A percentile compares a stretch with the other conserved stretches of the same genome.
Conservation (phyloP, 1,284 basidiomycete genomes). For the Tremellales sp. region DNA sequence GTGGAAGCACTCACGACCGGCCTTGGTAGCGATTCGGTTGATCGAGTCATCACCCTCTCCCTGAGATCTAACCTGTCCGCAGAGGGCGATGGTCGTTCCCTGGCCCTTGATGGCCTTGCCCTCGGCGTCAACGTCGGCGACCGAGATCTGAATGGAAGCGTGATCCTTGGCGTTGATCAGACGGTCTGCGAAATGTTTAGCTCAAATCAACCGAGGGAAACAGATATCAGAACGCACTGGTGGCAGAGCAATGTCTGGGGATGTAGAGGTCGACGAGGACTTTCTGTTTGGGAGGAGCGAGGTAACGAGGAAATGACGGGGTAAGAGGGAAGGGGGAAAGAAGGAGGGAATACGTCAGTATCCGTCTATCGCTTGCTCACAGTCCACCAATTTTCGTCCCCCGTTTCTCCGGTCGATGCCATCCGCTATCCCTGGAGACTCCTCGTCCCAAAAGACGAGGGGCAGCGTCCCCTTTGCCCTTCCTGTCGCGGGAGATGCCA, state of each 20-base stretch:
- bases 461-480: no score
- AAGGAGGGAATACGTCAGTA: neutral
- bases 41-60: constrained; percentile 96
- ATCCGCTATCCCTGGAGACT: no score
- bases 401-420: no score
- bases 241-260: constrained; percentile 97
- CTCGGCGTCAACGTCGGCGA: constrained; percentile 90
- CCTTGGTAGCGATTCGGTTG: constrained; percentile 93
- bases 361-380: neutral
- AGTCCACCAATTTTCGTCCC: neutral
- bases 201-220: neutral
- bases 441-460: no score
- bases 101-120: constrained; percentile 78
- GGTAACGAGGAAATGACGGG: neutral
- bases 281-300: neutral
- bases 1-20: constrained; percentile 88
- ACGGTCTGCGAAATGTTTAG: constrained; percentile 23
- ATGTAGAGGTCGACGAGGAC: constrained; percentile 99
- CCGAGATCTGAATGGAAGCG: constrained; percentile 93
- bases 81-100: constrained; percentile 89
- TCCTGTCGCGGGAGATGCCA: no score
- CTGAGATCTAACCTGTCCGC: constrained; percentile 86
- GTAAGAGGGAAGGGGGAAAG: neutral
- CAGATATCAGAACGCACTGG: constrained; percentile 60
- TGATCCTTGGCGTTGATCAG: constrained; percentile 84